These are phyloP conservation scores for Pseudognaphalium luteoalbum DNA, from an alignment of 129 eudicot species.

Conservation along the genomic window DNA sequence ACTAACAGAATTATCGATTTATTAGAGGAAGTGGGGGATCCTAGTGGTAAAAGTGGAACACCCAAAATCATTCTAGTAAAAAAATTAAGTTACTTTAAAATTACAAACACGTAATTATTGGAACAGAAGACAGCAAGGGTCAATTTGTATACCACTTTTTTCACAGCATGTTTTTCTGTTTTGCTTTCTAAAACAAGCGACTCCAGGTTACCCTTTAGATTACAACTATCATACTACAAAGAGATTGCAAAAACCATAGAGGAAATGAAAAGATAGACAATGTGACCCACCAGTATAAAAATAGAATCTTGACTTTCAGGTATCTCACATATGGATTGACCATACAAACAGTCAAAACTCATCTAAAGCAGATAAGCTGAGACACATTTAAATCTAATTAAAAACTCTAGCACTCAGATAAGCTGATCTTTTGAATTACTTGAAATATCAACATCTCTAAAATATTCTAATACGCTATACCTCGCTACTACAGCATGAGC, in stretches of 20 bases:
- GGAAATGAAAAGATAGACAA: conserved; percentile 29
- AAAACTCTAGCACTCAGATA: conserved; percentile 4
- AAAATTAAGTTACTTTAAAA: conserved; percentile 26
- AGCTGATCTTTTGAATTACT: neutral
- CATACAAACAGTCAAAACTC: conserved; percentile 5
- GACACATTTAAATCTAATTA: conserved; percentile 8
- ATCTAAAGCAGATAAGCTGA: neutral
- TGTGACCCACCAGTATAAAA: conserved; percentile 13
- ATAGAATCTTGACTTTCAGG: conserved; percentile 12
- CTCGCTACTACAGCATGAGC: conserved; percentile 97
- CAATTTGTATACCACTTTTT: conserved; percentile 27
- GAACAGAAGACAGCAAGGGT: conserved; percentile 32
- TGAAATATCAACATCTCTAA: neutral
- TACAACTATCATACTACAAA: conserved; percentile 28
- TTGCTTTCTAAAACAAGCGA: conserved; percentile 27
- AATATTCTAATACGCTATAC: conserved; percentile 29
- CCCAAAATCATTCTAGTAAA: conserved; percentile 20
- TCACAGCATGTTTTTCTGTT: conserved; percentile 33
- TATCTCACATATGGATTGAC: neutral
- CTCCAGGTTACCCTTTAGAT: conserved; percentile 24
- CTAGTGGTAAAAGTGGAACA: conserved; percentile 36
- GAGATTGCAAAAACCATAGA: conserved; percentile 9
- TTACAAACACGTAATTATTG: conserved; percentile 33
- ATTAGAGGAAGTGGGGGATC: conserved; percentile 14
- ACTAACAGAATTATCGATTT: conserved; percentile 3